phyloP scores from a whole-genome alignment of 345 rosid genomes.

The Cochlearia excelsa region DNA sequence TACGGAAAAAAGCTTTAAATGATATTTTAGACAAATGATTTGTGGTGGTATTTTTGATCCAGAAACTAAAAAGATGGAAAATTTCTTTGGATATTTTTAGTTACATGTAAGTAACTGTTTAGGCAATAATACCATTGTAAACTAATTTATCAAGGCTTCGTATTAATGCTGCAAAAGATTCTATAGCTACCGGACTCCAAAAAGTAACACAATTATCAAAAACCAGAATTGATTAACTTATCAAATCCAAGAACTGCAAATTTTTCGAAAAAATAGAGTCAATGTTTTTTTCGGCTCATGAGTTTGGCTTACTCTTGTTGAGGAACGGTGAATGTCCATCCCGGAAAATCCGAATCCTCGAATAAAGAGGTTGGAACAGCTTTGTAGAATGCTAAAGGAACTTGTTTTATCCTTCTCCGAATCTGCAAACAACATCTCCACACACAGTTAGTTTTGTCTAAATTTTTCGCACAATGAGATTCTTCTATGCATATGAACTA shows the following conservation, averaged over 20 bases:
- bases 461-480: too few species aligned
- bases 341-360: slow-evolving; percentile 64
- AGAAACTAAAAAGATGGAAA: too few species aligned
- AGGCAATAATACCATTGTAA: too few species aligned
- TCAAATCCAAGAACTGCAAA: not conserved
- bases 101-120: too few species aligned
- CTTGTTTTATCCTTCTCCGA: slow-evolving; percentile 82
- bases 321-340: slow-evolving; percentile 63
- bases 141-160: too few species aligned
- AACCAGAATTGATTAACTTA: not conserved
- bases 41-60: too few species aligned
- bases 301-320: slow-evolving; percentile 8
- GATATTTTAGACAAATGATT: too few species aligned
- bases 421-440: slow-evolving; percentile 40
- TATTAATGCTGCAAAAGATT: too few species aligned
- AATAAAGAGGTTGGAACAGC: slow-evolving; percentile 61
- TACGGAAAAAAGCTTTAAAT: too few species aligned
- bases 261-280: not conserved
- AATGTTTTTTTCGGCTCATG: not conserved
- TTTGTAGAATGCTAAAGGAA: slow-evolving; percentile 77
- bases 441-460: slow-evolving; percentile 14
- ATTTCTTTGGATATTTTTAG: too few species aligned
- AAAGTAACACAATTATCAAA: not conserved
- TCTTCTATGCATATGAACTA: not conserved
- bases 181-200: too few species aligned